phyloP scores from a whole-genome alignment of 257 asterid genomes.

The Schizonepeta tenuifolia region DNA sequence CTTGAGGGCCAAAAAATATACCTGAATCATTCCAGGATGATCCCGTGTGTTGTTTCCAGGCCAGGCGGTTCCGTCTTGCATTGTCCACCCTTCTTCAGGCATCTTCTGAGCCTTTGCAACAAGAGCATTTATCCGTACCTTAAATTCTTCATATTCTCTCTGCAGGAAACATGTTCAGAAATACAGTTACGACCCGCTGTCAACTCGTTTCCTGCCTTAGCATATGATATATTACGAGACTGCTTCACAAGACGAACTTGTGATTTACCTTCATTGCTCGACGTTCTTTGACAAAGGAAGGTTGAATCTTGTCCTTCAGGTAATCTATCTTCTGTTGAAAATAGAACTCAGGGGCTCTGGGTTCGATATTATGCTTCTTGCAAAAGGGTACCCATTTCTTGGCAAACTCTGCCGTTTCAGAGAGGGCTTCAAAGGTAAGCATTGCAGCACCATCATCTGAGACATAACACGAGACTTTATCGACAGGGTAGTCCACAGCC shows the following conservation, averaged over 20 bases:
- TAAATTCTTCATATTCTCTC: constrained; percentile 83
- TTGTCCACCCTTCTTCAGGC: constrained; percentile 90
- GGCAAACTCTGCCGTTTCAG: constrained; percentile 78
- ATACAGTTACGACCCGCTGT: constrained; percentile 21
- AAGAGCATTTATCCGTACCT: constrained; percentile 69
- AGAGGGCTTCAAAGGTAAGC: constrained; percentile 71
- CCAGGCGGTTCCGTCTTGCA: constrained; percentile 87
- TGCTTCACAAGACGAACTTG: not conserved
- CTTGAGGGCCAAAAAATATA: constrained; percentile 18
- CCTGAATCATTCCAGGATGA: constrained; percentile 84
- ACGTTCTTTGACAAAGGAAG: constrained; percentile 76
- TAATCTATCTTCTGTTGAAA: constrained; percentile 72
- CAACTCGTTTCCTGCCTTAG: constrained; percentile 1
- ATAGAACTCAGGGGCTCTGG: constrained; percentile 77
- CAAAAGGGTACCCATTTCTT: constrained; percentile 79
- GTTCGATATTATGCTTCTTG: constrained; percentile 67
- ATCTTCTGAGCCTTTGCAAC: constrained; percentile 80
- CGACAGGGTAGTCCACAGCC: constrained; percentile 73
- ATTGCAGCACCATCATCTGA: constrained; percentile 82
- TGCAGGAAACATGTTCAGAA: constrained; percentile 33
- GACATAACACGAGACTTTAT: constrained; percentile 71
- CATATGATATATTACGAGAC: not conserved
- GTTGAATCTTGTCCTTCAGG: constrained; percentile 74
- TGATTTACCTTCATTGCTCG: constrained; percentile 70
- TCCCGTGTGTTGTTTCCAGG: constrained; percentile 77